Conservation (phyloP, 2,329 filamentous ascomycete species). For the Phialemoniopsis sp. region DNA sequence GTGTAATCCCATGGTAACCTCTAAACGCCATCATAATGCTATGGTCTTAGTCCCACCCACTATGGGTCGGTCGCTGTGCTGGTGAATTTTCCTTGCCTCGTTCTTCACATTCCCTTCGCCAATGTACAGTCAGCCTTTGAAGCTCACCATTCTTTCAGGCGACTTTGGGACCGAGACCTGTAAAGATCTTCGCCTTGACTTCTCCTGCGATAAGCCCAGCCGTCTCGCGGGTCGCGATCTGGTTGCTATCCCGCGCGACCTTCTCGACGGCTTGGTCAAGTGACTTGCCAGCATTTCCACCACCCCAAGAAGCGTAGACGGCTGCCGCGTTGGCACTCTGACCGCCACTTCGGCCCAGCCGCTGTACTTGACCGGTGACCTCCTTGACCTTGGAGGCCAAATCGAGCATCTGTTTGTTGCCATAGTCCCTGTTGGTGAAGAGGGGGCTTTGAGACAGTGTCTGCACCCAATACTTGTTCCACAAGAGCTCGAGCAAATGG, state of each 20-base stretch:
- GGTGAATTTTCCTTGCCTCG: too few relatives aligned
- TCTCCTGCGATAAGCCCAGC: slow-evolving; percentile 59
- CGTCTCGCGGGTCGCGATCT: slow-evolving; percentile 58
- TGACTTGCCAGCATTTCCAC: slow-evolving; percentile 15
- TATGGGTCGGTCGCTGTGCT: too few relatives aligned
- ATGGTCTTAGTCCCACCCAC: too few relatives aligned
- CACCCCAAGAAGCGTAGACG: slow-evolving; percentile 17
- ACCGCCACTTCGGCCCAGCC: slow-evolving; percentile 18
- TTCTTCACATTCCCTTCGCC: too few relatives aligned
- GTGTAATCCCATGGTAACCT: too few relatives aligned
- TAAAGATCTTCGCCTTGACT: slow-evolving; percentile 62
- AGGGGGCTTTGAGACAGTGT: slow-evolving; percentile 89
- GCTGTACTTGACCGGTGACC: slow-evolving; percentile 38
- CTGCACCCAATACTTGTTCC: slow-evolving; percentile 99
- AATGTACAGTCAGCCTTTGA: too few relatives aligned
- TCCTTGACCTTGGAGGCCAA: slow-evolving; percentile 77
- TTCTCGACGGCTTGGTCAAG: slow-evolving; percentile 51
- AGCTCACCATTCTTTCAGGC: too few relatives aligned
- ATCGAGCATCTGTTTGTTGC: slow-evolving; percentile 87
- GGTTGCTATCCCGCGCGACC: slow-evolving; percentile 55
- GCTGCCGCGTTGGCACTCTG: slow-evolving; percentile 17
- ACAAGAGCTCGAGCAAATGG: slow-evolving; percentile 80
- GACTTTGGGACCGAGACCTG: slow-evolving; percentile 24
- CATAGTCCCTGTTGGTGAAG: slow-evolving; percentile 88
- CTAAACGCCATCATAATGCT: too few relatives aligned